phyloP scores from a whole-genome alignment of 1,284 basidiomycete species.

The Ustilago vetiveriae region DNA sequence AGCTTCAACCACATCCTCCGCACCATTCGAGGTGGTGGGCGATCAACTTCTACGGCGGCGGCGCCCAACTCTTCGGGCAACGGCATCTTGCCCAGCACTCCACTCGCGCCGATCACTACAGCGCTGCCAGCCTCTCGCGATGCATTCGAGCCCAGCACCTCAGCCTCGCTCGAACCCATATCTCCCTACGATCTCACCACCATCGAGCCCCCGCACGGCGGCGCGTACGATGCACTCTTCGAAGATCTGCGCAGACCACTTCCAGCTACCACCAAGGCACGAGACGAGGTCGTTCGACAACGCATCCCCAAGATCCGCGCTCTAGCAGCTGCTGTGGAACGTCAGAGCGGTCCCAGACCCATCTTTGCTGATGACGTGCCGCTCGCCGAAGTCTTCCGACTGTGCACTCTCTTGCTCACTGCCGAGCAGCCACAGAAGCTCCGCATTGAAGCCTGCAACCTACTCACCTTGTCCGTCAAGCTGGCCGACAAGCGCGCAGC shows the following conservation, averaged over 20 bases:
- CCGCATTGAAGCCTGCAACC: slow-evolving; percentile 48
- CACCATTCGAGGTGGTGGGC: slow-evolving; percentile 28
- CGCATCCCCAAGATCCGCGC: slow-evolving; percentile 38
- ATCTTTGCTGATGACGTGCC: slow-evolving; percentile 41
- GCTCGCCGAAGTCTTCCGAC: slow-evolving; percentile 49
- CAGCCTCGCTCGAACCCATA: slow-evolving; percentile 26
- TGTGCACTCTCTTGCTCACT: slow-evolving; percentile 48
- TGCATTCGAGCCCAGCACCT: slow-evolving; percentile 12
- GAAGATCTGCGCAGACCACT: slow-evolving; percentile 41
- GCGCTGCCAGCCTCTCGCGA: slow-evolving; percentile 23
- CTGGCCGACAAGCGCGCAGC: slow-evolving; percentile 50
- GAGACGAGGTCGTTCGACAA: slow-evolving; percentile 41
- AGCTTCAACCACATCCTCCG: slow-evolving; percentile 45
- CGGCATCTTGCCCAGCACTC: slow-evolving; percentile 26
- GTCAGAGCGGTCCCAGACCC: slow-evolving; percentile 33
- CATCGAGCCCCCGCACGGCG: slow-evolving; percentile 31
- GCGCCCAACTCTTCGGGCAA: slow-evolving; percentile 16
- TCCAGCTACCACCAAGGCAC: slow-evolving; percentile 29
- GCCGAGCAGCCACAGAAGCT: slow-evolving; percentile 43
- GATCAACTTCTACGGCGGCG: slow-evolving; percentile 20
- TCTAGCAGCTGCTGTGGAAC: slow-evolving; percentile 43
- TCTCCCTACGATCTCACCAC: slow-evolving; percentile 36
- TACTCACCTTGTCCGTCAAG: slow-evolving; percentile 46
- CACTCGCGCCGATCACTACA: slow-evolving; percentile 43
- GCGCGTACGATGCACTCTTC: slow-evolving; percentile 30